phyloP scores from a whole-genome alignment of 2,329 filamentous ascomycete species.

The Dactylellina cionopaga region DNA sequence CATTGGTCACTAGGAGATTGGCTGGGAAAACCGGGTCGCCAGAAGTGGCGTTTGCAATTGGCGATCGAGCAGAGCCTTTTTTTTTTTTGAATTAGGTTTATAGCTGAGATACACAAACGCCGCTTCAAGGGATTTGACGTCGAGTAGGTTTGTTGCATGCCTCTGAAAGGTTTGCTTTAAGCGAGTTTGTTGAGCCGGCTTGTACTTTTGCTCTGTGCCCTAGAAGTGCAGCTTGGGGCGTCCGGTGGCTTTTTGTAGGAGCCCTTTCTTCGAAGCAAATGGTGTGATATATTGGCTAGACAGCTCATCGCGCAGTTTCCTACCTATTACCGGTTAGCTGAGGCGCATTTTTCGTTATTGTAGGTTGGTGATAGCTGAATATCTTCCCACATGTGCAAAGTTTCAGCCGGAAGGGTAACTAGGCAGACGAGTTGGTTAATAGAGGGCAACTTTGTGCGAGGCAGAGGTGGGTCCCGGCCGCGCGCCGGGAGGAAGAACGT shows the following conservation, averaged over 20 bases:
- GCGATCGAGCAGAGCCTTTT: not conserved
- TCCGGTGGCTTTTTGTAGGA: conserved; percentile 9
- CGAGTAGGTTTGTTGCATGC: no score
- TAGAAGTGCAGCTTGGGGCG: conserved; percentile 14
- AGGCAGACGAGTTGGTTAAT: conserved; percentile 17
- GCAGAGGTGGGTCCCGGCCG: not conserved
- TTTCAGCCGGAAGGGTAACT: no score
- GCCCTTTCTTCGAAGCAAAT: conserved; percentile 2
- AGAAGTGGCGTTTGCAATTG: conserved; percentile 4
- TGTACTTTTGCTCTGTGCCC: conserved; percentile 18
- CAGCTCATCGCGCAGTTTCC: conserved; percentile 15
- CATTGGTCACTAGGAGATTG: not conserved
- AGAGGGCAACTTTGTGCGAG: not conserved
- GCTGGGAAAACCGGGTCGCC: conserved; percentile 1
- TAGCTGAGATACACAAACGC: not conserved
- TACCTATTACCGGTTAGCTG: no score
- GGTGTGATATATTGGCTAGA: not conserved
- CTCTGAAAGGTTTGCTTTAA: no score
- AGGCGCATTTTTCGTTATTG: no score
- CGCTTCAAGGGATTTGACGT: conserved; percentile 4
- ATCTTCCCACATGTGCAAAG: no score
- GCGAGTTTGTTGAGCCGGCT: not conserved
- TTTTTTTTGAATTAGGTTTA: not conserved
- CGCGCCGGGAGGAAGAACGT: not conserved
- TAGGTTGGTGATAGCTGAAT: no score